Base-by-base conservation (phyloP, 1,139 yeast species). In the Komagataea norvegica region DNA sequence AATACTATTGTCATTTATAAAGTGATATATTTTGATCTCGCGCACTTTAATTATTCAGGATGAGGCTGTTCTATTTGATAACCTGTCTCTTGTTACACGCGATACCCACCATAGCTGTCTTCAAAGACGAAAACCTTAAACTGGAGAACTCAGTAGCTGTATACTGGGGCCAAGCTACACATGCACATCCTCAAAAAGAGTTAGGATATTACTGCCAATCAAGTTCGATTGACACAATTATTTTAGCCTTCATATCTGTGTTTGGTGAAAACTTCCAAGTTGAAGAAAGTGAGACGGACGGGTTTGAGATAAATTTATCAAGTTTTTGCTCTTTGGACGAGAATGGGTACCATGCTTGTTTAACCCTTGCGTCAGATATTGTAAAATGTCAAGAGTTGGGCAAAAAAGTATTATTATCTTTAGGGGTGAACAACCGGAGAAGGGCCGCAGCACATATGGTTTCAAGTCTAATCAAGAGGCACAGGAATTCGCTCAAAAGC, bases 161-260 rank as follows among this genome's bases (percentile, higher is more conserved):
- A n/a, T 83, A 83, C 58, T 84, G 93, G 93, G 94, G 94, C 20
- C 94, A 84, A 59, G 74, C 77, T 47, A 72, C 86, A n/a, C 74
- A 73, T 16, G 39, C 38, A 2, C 46, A 43, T 20, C 50, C 69
- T 29, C 87, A 80, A 50, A 61, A 72, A 33, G 55, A 68, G 20
- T 67, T 85, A 39, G 59, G 75, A 10, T 60, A 64, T 44, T 82
- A 83, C 60, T 85, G 94, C 64, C 65, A 70, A 31, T 67, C 72
- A 23, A 71, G 69, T 41, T 61, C 73, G 14, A 77, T 75, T 23
- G 93, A 83, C 51, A 75, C 81, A 35, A 66, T 79, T 23, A 53
- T 83, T 9, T 57, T 84, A 36, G 72, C 93, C 1, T 85, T 84
- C 55, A 61, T 83, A 73, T 57, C 84, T 77, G 57, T 60, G 9